Conservation (phyloP, 306 rosid species). For the Quercus alba region DNA sequence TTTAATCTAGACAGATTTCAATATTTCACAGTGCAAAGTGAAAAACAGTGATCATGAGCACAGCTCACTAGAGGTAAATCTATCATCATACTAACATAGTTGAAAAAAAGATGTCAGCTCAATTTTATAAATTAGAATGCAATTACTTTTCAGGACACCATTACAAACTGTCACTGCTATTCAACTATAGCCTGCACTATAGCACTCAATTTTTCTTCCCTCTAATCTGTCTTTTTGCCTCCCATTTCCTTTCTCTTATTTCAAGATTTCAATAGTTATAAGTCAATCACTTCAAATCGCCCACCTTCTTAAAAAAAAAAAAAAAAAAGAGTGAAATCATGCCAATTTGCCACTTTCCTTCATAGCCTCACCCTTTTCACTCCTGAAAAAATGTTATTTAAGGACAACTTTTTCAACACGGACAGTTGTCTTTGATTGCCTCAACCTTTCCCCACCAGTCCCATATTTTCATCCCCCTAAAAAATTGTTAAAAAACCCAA, state of each 20-base stretch:
- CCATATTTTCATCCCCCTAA: constrained; percentile 25
- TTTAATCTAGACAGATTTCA: too few species aligned
- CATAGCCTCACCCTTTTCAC: constrained; percentile 15
- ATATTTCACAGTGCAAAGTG: too few species aligned
- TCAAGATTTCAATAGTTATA: constrained; percentile 34
- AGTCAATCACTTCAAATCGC: constrained; percentile 38
- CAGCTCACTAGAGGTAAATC: too few species aligned
- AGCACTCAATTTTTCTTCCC: constrained; percentile 36
- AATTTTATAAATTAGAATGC: constrained; percentile 20
- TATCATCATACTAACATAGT: neutral
- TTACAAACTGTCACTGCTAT: constrained; percentile 28
- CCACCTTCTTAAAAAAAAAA: neutral
- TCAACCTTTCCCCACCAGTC: constrained; percentile 6
- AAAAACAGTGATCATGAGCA: too few species aligned
- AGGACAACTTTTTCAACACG: constrained; percentile 46
- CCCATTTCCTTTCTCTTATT: constrained; percentile 45
- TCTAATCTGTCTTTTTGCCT: constrained; percentile 4
- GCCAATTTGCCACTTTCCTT: constrained; percentile 50
- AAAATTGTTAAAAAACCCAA: constrained; percentile 3
- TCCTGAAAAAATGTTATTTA: constrained; percentile 31
- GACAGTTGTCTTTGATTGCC: constrained; percentile 14
- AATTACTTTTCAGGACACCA: constrained; percentile 39
- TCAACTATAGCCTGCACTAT: constrained; percentile 11
- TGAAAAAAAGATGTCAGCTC: neutral
- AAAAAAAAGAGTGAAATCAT: constrained; percentile 28